Conservation (phyloP, 176 grass and related monocot genomes). For the Elaeis guineensis region DNA sequence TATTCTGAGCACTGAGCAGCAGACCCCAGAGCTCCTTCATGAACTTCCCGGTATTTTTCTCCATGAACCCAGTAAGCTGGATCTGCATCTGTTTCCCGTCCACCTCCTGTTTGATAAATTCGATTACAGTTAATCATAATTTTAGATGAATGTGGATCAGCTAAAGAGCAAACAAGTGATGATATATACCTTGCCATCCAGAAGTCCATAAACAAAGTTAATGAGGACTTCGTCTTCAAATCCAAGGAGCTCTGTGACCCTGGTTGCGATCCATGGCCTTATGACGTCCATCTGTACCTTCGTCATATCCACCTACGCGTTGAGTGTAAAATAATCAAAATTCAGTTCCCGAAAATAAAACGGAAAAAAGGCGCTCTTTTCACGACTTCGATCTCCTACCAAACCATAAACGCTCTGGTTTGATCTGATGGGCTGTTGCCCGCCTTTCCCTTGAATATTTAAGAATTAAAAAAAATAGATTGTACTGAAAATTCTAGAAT, state of each 20-base stretch:
- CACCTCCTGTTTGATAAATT: constrained; percentile 33
- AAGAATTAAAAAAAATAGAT: not conserved
- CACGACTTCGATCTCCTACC: too few relatives aligned
- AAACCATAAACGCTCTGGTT: too few relatives aligned
- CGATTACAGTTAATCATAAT: too few relatives aligned
- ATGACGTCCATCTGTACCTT: constrained; percentile 98
- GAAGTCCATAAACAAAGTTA: constrained; percentile 88
- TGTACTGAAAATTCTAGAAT: too few relatives aligned
- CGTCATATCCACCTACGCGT: constrained; percentile 63
- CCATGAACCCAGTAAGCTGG: constrained; percentile 94
- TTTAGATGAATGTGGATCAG: too few relatives aligned
- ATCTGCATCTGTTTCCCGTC: constrained; percentile 98
- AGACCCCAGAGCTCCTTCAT: constrained; percentile 94
- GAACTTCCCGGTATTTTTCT: constrained; percentile 94
- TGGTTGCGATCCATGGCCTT: constrained; percentile 89
- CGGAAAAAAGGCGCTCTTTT: too few relatives aligned
- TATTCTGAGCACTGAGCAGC: constrained; percentile 76
- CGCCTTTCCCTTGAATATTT: not conserved
- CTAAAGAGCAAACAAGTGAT: too few relatives aligned
- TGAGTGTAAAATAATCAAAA: too few relatives aligned
- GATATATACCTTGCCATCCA: constrained; percentile 54
- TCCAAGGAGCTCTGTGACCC: constrained; percentile 83
- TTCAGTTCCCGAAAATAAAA: too few relatives aligned
- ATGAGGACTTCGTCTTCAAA: constrained; percentile 98
- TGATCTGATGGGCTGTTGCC: too few relatives aligned